Base-by-base conservation (phyloP, 441 rosid genomes). In the Capsella rubella region DNA sequence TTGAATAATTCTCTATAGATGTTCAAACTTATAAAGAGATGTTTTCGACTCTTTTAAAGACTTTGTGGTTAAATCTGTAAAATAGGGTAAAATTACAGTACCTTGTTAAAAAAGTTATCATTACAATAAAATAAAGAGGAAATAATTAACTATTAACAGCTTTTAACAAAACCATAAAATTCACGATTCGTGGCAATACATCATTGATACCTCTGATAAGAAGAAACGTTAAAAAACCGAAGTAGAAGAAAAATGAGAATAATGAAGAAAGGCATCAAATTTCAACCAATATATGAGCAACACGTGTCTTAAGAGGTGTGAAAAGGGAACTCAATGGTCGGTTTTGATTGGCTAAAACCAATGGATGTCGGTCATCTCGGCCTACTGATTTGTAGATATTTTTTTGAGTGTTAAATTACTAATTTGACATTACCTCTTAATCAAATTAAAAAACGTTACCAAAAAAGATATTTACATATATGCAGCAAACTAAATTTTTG, bases 311-410 rank as follows among this genome's bases (percentile, higher is more conserved):
- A n/a, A n/a, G 2, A 21, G 25, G 25, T 21, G 25, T 21, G 25
- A 21, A 21, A 7, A 54, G 35, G 13, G 51, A 43, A 35, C n/a
- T n/a, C 72, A 60, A 39, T 15, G 55, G 45, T 56, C 66, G 59
- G 45, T 57, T 25, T 31, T 73, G 67, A 74, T 74, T 1, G 72
- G 78, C 67, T 73, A 39, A 74, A 1, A 1, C 15, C 47, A 0
- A 3, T 35, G 28, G 65, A 58, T 74, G 78, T 74, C 78, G 78
- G 78, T 74, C 59, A 67, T 6, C 46, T 39, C 35, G 66, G 72
- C 9, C 43, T 63, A 62, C 5, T 14, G 37, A 51, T 18, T 21
- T 8, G 50, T 12, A 27, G 31, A 39, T 29, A 42, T 29, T 66
- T 64, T 64, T 64, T 66, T 15, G 25, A 9, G 60, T 3, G 1